These are phyloP conservation scores for Penicillium fuscoglaucum DNA, from an alignment of 2,329 filamentous ascomycete genomes.

Conservation along the genomic window DNA sequence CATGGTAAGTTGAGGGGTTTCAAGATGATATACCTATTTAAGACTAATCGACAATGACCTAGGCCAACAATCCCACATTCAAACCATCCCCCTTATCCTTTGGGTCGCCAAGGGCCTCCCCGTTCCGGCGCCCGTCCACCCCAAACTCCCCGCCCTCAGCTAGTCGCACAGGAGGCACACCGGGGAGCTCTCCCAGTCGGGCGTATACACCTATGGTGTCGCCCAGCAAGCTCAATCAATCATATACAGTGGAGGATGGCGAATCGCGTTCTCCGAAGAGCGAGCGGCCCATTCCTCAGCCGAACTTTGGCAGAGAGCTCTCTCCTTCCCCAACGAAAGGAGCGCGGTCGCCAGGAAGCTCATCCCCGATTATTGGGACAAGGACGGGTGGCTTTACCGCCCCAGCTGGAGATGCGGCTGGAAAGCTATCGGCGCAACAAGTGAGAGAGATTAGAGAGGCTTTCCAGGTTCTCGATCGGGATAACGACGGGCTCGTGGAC, in stretches of 20 bases:
- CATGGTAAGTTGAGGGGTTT: slow-evolving; percentile 1
- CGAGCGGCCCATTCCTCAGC: slow-evolving; percentile 33
- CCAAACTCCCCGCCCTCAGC: slow-evolving; percentile 62
- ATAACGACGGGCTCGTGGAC: slow-evolving; percentile 80
- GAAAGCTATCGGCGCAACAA: slow-evolving; percentile 71
- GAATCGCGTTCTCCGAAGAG: slow-evolving; percentile 34
- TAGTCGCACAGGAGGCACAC: slow-evolving; percentile 45
- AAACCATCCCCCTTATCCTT: slow-evolving; percentile 72
- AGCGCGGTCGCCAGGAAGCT: slow-evolving; percentile 28
- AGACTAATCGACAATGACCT: slow-evolving; percentile 7
- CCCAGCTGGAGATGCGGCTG: slow-evolving; percentile 38
- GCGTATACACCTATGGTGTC: slow-evolving; percentile 47
- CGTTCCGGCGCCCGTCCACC: slow-evolving; percentile 65
- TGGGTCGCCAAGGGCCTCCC: slow-evolving; percentile 68
- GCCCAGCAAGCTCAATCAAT: slow-evolving; percentile 50
- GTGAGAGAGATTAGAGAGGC: slow-evolving; percentile 86
- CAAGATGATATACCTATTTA: background rate
- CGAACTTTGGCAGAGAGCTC: slow-evolving; percentile 39
- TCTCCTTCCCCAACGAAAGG: slow-evolving; percentile 44
- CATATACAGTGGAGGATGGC: slow-evolving; percentile 47
- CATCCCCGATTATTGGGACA: slow-evolving; percentile 31
- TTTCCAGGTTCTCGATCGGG: slow-evolving; percentile 88
- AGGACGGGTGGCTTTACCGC: slow-evolving; percentile 26
- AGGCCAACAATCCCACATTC: slow-evolving; percentile 60
- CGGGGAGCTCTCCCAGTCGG: slow-evolving; percentile 48